Base-by-base conservation (phyloP, 164 flowering plant genomes). In the Kalanchoe fedtschenkoi region DNA sequence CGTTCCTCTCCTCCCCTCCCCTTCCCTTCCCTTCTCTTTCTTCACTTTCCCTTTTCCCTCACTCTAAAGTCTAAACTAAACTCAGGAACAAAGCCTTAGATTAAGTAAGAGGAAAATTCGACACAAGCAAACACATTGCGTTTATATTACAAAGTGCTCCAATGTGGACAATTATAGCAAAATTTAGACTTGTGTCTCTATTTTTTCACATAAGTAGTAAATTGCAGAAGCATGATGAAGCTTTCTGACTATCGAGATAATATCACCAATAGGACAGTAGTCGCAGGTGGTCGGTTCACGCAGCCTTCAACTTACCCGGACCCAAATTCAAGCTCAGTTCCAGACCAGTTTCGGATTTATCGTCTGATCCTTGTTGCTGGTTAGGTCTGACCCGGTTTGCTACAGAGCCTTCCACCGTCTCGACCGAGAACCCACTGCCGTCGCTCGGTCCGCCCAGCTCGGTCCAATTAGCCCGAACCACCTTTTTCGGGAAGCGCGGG, bases 321-420 rank as follows among this genome's bases (percentile, higher is more conserved):
- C 56, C 56, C 32, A 66, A 44, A 4, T 74, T 64, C 15, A 76
- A 72, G 24, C 69, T 70, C 35, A 76, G 71, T 24, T 76, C 70
- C 61, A 76, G 37, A 8, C 62, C 62, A 38, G 56, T 62, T 35
- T 67, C 73, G 4, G 41, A 21, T 1, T 57, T 34, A 3, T 64
- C 46, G 8, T 51, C 66, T 14, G 19, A 44, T 5, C 63, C 53
- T 2, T 21, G 14, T 19, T 37, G 32, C 51, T 16, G 46, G n/a
- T 55, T 19, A 15, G 34, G 22, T n/a, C 34, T 34, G 13, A 26
- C 30, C 55, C 56, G 41, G 35, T 55, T 54, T 35, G 16, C 53
- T 39, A 60, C 8, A 5, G 63, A 47, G 17, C 35, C 63, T 64
- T 69, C 72, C 44, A 64, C 71, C 16, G 75, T 65, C 29, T 61